A percentile compares a stretch with the other conserved stretches of the same genome.
Evolutionary conservation across 495 filamentous ascomycete genomes (phyloP).

Genomic region (Aeminium ludgeri): DNA sequence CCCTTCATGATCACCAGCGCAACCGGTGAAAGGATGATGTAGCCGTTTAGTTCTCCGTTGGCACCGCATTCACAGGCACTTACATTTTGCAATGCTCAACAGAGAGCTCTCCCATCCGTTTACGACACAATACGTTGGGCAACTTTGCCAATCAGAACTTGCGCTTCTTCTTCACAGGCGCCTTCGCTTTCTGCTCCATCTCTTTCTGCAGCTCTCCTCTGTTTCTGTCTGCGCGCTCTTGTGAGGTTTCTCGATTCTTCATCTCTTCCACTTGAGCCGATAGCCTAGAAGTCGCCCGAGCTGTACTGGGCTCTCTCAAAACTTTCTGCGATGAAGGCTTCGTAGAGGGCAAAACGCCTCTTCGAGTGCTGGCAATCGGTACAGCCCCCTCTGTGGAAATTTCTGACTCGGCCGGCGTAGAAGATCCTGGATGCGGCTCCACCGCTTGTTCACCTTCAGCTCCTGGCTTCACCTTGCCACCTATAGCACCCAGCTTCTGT

Average conservation of each 20-base stretch:
- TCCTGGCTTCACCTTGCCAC: slow-evolving; percentile 7
- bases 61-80: too few species aligned
- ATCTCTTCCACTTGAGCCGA: not conserved
- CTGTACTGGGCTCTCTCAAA: not conserved
- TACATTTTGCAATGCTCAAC: too few species aligned
- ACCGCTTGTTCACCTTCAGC: not conserved
- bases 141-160: slow-evolving; percentile 12
- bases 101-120: too few species aligned
- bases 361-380: not conserved
- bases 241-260: slow-evolving; percentile 18
- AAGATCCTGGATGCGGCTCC: not conserved
- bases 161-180: slow-evolving; percentile 25
- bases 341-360: not conserved
- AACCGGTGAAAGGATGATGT: too few species aligned
- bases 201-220: slow-evolving; percentile 23
- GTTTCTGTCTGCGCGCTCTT: slow-evolving; percentile 25
- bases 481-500: slow-evolving; percentile 14
- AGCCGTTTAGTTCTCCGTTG: too few species aligned
- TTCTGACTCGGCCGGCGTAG: too few species aligned
- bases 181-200: slow-evolving; percentile 21
- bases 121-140: too few species aligned
- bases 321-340: not conserved
- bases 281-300: too few species aligned
- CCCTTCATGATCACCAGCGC: too few species aligned
- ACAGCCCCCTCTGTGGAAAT: not conserved